phyloP scores from a whole-genome alignment of 257 asterid genomes.

The Lavandula angustifolia region DNA sequence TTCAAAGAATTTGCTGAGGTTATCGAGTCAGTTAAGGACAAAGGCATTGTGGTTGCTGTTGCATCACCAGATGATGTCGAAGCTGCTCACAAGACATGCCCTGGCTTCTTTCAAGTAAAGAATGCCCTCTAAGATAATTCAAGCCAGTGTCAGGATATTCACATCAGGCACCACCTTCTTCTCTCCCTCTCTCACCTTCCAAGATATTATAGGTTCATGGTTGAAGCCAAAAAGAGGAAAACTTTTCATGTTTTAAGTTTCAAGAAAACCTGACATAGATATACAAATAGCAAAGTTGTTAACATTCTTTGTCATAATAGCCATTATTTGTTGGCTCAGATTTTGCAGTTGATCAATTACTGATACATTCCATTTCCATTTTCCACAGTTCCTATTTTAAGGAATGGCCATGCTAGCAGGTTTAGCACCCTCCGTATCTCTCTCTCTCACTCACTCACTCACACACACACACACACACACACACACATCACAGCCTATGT shows the following conservation, averaged over 20 bases:
- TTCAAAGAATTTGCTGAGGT: slow-evolving; percentile 88
- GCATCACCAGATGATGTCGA: slow-evolving; percentile 85
- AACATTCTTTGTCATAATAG: slow-evolving; percentile 1
- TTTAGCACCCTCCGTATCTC: background rate
- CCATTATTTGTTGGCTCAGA: background rate
- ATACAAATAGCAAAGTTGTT: background rate
- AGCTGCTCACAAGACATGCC: slow-evolving; percentile 70
- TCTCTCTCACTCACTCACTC: no score
- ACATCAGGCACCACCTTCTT: background rate
- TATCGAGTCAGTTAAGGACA: slow-evolving; percentile 70
- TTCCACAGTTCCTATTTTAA: background rate
- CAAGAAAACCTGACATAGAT: background rate
- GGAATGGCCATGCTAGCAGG: slow-evolving; percentile 2
- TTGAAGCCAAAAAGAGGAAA: background rate
- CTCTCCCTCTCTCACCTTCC: background rate
- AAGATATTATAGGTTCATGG: slow-evolving; percentile 2
- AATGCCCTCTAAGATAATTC: slow-evolving; percentile 63
- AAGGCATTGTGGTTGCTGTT: slow-evolving; percentile 85
- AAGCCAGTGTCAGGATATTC: slow-evolving; percentile 19
- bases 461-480: no score
- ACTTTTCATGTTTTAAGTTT: background rate
- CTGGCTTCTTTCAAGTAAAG: slow-evolving; percentile 73
- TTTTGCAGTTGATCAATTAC: background rate
- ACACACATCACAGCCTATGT: no score
- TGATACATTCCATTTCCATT: background rate